These are phyloP conservation scores for Fagus sylvatica DNA, from an alignment of 306 rosid genomes.

Conservation along the genomic window DNA sequence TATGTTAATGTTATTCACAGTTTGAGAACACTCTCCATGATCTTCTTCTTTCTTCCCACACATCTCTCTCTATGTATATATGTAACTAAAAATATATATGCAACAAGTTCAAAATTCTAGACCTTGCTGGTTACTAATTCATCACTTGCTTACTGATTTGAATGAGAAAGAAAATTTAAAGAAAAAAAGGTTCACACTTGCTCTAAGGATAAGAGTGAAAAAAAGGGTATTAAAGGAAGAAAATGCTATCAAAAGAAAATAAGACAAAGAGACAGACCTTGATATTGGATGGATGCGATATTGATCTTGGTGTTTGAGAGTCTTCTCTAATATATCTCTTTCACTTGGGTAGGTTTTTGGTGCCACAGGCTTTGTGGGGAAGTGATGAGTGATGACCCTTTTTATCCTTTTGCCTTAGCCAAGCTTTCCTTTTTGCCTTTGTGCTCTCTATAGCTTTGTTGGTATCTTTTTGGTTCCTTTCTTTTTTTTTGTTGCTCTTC, in stretches of 20 bases:
- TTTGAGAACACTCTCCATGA: slow-evolving; percentile 62
- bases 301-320: slow-evolving; percentile 23
- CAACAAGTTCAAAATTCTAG: slow-evolving; percentile 14
- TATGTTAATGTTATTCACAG: slow-evolving; percentile 51
- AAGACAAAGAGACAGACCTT: slow-evolving; percentile 32
- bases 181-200: slow-evolving; percentile 21
- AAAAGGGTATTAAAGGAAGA: slow-evolving; percentile 24
- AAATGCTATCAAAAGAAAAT: neutral
- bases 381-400: slow-evolving; percentile 36
- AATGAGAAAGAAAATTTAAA: slow-evolving; percentile 18
- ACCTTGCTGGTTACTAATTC: slow-evolving; percentile 17
- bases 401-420: slow-evolving; percentile 47
- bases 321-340: slow-evolving; percentile 33
- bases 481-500: slow-evolving; percentile 34
- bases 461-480: slow-evolving; percentile 43
- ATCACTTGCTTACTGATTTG: slow-evolving; percentile 13
- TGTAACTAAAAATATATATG: neutral
- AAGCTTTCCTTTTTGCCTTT: slow-evolving; percentile 41
- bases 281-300: slow-evolving; percentile 8
- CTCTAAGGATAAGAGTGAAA: slow-evolving; percentile 33
- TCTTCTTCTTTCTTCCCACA: slow-evolving; percentile 56
- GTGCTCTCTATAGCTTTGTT: slow-evolving; percentile 33
- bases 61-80: slow-evolving; percentile 30
- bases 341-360: slow-evolving; percentile 46
- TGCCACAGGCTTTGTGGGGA: slow-evolving; percentile 58